Evolutionary conservation across 306 rosid genomes (phyloP), one percentile per base, ranked within the genome.

Genomic region (Trifolium fragiferum): DNA sequence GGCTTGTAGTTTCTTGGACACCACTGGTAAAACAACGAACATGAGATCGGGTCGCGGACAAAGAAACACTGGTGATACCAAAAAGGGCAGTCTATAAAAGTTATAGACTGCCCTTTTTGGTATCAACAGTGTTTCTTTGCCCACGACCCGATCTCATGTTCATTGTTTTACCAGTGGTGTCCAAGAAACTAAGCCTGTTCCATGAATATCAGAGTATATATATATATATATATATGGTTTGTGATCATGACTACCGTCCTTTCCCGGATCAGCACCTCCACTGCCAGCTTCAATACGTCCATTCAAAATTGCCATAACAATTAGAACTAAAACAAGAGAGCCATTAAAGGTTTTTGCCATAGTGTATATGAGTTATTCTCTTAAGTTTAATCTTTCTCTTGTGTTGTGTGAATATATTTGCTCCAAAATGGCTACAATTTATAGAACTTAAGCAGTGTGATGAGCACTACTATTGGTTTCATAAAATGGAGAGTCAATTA

Each of bases 361-460:
- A 63, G n/a, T 35, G 41, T 3, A 14, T 63, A n/a, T 62, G 2
- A 8, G 1, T 60, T 30, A 2, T 2, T 60, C 4, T 13, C 27
- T 7, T 8, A 2, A 13, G 8, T 30, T 27, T 27, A n/a, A 15
- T 32, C n/a, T 62, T 38, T 33, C 32, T 41, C 25, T 73, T 30
- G 19, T 21, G 21, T 44, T 44, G 35, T 27, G 46, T 62, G 78
- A 61, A 44, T 10, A 10, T 4, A 0, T 60, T 71, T 0, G 43
- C 55, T 37, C 41, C 55, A 72, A 37, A 57, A 40, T 38, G 2
- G 3, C 33, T 44, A 32, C 59, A 73, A 73, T 74, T 74, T 74
- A 74, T 74, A 61, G 78, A 46, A 6, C 61, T 32, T 41, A 6
- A 33, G 18, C 15, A 72, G 18, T 23, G 57, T 58, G 61, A 32